These are phyloP conservation scores for Biscogniauxia mediterranea DNA, from an alignment of 2,329 filamentous ascomycete genomes.

Conservation along the genomic window DNA sequence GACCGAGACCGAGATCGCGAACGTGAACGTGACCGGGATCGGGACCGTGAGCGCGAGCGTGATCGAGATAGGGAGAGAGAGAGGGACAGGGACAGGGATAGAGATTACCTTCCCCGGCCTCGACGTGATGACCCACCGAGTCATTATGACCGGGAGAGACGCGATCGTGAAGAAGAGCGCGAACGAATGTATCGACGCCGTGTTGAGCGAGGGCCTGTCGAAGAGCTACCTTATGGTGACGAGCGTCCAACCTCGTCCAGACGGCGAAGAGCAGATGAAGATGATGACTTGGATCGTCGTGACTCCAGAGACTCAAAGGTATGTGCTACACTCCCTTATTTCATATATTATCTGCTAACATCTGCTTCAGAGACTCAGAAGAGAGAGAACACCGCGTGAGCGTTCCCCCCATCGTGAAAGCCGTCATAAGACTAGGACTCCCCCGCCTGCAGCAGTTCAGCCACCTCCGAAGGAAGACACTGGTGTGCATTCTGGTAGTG, in stretches of 20 bases:
- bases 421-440: slow-evolving; percentile 57
- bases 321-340: slow-evolving; percentile 19
- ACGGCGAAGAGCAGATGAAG: slow-evolving; percentile 76
- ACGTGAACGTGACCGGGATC: slow-evolving; percentile 43
- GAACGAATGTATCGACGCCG: slow-evolving; percentile 86
- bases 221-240: slow-evolving; percentile 90
- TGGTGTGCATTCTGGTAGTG: slow-evolving; percentile 78
- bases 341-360: slow-evolving; percentile 26
- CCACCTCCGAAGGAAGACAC: slow-evolving; percentile 50
- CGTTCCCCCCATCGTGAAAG: slow-evolving; percentile 58
- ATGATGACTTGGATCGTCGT: slow-evolving; percentile 64
- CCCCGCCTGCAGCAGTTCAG: slow-evolving; percentile 36
- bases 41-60: slow-evolving; percentile 37
- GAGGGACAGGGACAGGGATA: slow-evolving; percentile 41
- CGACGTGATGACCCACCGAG: slow-evolving; percentile 61
- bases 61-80: slow-evolving; percentile 36
- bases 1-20: slow-evolving; percentile 37
- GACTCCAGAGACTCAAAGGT: slow-evolving; percentile 69
- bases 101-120: slow-evolving; percentile 51
- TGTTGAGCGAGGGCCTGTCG: slow-evolving; percentile 64
- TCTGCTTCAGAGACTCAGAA: slow-evolving; percentile 50
- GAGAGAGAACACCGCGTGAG: slow-evolving; percentile 59
- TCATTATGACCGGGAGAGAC: slow-evolving; percentile 80
- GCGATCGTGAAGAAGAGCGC: slow-evolving; percentile 85
- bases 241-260: slow-evolving; percentile 63